These are phyloP conservation scores for Trametes villosa DNA, from an alignment of 768 basidiomycete species.

Conservation along the genomic window DNA sequence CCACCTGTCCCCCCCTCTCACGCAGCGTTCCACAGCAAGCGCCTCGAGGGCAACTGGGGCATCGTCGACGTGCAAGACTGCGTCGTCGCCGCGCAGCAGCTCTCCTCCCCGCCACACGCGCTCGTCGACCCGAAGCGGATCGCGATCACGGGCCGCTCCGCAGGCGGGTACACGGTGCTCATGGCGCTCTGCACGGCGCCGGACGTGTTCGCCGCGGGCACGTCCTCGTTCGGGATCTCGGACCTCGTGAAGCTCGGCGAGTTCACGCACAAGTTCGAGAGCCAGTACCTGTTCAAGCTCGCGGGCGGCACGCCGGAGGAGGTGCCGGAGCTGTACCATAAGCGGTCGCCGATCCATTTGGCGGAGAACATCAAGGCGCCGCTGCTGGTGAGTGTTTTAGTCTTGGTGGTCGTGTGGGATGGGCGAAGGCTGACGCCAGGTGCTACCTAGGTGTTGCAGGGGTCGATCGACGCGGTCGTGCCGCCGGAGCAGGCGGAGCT, in stretches of 20 bases:
- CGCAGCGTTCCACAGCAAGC: slow-evolving; percentile 36
- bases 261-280: slow-evolving; percentile 77
- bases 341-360: slow-evolving; percentile 65
- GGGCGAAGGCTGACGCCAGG: not conserved
- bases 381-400: slow-evolving; percentile 54
- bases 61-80: slow-evolving; percentile 73
- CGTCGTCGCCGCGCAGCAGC: slow-evolving; percentile 53
- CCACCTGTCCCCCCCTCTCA: not conserved
- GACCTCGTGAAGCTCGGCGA: slow-evolving; percentile 60
- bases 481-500: slow-evolving; percentile 65
- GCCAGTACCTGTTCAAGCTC: slow-evolving; percentile 59
- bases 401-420: slow-evolving; percentile 7
- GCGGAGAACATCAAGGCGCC: slow-evolving; percentile 65
- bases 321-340: slow-evolving; percentile 59
- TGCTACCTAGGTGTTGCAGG: slow-evolving; percentile 82
- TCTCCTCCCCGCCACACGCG: slow-evolving; percentile 49
- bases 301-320: slow-evolving; percentile 61
- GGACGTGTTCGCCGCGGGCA: slow-evolving; percentile 61
- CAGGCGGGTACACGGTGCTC: slow-evolving; percentile 76
- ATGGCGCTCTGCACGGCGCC: slow-evolving; percentile 47
- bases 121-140: slow-evolving; percentile 67
- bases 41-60: slow-evolving; percentile 73
- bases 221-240: slow-evolving; percentile 70
- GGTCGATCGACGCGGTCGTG: slow-evolving; percentile 63
- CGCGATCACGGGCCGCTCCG: slow-evolving; percentile 72